A percentile compares a stretch with the other conserved stretches of the same genome.
Conservation (phyloP, 495 filamentous ascomycete genomes). For the Daldinia concentrica region DNA sequence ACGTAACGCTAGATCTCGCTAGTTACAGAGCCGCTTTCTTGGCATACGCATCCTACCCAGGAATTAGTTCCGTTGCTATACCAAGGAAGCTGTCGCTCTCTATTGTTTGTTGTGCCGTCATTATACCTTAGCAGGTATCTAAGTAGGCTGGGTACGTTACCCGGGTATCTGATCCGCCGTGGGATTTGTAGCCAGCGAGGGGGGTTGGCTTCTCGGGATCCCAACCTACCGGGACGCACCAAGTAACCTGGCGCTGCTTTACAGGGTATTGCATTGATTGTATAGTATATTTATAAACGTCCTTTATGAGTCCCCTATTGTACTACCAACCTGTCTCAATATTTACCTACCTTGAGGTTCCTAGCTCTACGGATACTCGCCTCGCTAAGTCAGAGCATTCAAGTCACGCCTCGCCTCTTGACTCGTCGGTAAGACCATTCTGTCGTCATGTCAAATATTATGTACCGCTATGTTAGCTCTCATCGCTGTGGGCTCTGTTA, state of each 20-base stretch:
- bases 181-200: background rate
- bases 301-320: conserved; percentile 5
- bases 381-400: conserved; percentile 7
- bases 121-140: background rate
- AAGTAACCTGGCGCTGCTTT: background rate
- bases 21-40: conserved; percentile 33
- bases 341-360: background rate
- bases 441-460: conserved; percentile 11
- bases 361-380: conserved; percentile 1
- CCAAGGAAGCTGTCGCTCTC: conserved; percentile 9
- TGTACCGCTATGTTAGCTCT: conserved; percentile 1
- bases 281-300: background rate
- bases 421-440: conserved; percentile 9
- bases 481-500: conserved; percentile 8
- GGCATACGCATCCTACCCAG: conserved; percentile 23
- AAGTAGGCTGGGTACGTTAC: background rate
- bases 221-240: conserved; percentile 20
- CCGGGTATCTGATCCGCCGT: conserved; percentile 6
- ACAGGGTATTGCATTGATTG: background rate
- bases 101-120: background rate
- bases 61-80: background rate
- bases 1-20: conserved; percentile 35
- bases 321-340: conserved; percentile 27
- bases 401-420: conserved; percentile 6
- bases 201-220: background rate